Base-by-base conservation (phyloP, 1,284 basidiomycete species). In the Ganoderma resinaceum region DNA sequence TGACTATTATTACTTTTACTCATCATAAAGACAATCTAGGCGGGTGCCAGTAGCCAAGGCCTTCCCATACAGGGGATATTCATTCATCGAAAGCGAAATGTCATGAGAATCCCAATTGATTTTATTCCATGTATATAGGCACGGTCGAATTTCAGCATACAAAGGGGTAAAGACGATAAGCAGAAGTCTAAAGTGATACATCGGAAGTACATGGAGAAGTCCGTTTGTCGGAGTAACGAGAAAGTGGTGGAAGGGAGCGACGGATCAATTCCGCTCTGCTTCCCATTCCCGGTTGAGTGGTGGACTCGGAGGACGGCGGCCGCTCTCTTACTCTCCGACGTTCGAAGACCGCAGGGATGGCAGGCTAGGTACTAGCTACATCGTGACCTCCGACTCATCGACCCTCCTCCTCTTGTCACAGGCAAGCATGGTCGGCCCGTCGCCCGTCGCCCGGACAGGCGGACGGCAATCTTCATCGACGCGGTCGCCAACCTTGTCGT, bases 401-500 rank as follows among this genome's bases (percentile, higher is more conserved):
- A 33, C 18, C 31, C n/a, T 55, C 53, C 16, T 29, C 53, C 53
- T 18, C 53, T 55, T 55, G 53, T 31, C 33, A 31, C 20, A 18
- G 4, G 53, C 29, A 9, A 55, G 29, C 1, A 55, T 1, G 3
- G 53, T 55, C 0, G 53, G 53, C 7, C 53, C n/a, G n/a, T n/a
- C n/a, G n/a, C n/a, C 31, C 29, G 8, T 6, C 1, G 18, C 0
- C 16, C 1, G 31, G 16, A 16, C 16, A 2, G 31, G 53, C 1
- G 29, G 53, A 33, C 18, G 16, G 53, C 8, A 35, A 20, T 33
- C 31, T 18, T 20, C 33, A 6, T 0, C 29, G 31, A 55, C 20
- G 20, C 53, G 53, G 7, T 63, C 62, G 14, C 62, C 62, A 1
- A 38, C 49, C 49, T 55, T 63, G 62, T 63, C 62, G 12, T 23